These are phyloP conservation scores for Goffeauzyma gilvescens DNA, from an alignment of 768 basidiomycete genomes.

Conservation along the genomic window DNA sequence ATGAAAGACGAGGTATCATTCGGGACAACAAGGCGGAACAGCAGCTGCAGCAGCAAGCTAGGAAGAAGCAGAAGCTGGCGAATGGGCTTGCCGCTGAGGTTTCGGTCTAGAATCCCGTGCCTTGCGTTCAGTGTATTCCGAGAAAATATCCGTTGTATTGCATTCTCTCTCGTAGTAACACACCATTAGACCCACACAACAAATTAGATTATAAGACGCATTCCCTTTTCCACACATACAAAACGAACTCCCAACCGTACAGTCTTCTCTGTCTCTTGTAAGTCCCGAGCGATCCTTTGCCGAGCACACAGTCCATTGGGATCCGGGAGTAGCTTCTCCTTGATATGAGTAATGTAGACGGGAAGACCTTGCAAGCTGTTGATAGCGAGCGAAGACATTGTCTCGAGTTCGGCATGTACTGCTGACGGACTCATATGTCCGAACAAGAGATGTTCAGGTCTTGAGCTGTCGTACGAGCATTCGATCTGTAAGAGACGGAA, in stretches of 20 bases:
- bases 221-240: conserved; percentile 52
- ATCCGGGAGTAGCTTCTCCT: conserved; percentile 44
- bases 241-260: conserved; percentile 51
- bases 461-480: conserved; percentile 66
- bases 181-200: no score
- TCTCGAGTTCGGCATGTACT: conserved; percentile 52
- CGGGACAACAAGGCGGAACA: no score
- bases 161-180: no score
- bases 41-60: no score
- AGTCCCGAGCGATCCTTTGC: conserved; percentile 55
- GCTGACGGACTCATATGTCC: conserved; percentile 75
- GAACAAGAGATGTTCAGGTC: conserved; percentile 49
- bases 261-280: conserved; percentile 42
- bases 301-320: conserved; percentile 37
- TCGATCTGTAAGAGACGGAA: conserved; percentile 36
- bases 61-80: no score
- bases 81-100: no score
- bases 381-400: conserved; percentile 47
- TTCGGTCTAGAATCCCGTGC: no score
- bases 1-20: no score
- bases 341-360: conserved; percentile 73
- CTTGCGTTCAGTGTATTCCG: no score
- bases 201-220: conserved; percentile 1
- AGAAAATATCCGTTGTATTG: no score
- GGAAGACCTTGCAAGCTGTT: conserved; percentile 25